Conservation (phyloP, 2,329 filamentous ascomycete genomes). For the Penicillium freii region DNA sequence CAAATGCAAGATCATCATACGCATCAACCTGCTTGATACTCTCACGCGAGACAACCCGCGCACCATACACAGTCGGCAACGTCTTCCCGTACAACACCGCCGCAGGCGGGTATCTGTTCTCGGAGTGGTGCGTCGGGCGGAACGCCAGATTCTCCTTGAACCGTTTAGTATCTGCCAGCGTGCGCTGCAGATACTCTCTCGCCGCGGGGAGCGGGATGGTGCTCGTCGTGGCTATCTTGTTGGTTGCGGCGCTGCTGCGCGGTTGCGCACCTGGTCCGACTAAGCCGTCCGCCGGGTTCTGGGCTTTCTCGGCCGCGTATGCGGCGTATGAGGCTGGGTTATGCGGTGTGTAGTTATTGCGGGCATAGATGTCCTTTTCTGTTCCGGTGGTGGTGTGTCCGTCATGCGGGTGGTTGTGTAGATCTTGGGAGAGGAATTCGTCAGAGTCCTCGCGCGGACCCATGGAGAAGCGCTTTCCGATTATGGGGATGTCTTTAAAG, state of each 20-base stretch:
- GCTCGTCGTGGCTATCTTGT: slow-evolving; percentile 33
- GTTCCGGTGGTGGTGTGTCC: slow-evolving; percentile 3
- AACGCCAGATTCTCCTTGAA: slow-evolving; percentile 77
- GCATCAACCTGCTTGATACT: slow-evolving; percentile 72
- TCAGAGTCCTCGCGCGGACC: slow-evolving; percentile 6
- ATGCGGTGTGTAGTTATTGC: slow-evolving; percentile 1
- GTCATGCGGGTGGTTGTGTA: slow-evolving; percentile 8
- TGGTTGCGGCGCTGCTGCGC: slow-evolving; percentile 26
- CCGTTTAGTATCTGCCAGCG: slow-evolving; percentile 64
- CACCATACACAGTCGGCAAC: slow-evolving; percentile 80
- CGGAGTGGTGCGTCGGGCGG: slow-evolving; percentile 54
- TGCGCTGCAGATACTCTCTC: slow-evolving; percentile 69
- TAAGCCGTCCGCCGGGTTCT: slow-evolving; percentile 30
- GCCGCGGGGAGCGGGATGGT: slow-evolving; percentile 56
- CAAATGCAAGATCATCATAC: slow-evolving; percentile 85
- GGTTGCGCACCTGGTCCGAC: slow-evolving; percentile 28
- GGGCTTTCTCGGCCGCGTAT: slow-evolving; percentile 12
- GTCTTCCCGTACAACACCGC: slow-evolving; percentile 83
- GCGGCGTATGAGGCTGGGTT: slow-evolving; percentile 13
- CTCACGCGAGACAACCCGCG: slow-evolving; percentile 69
- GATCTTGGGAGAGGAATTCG: slow-evolving; percentile 25
- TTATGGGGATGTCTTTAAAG: slow-evolving; percentile 40
- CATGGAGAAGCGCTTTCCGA: slow-evolving; percentile 40
- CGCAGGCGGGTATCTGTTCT: slow-evolving; percentile 78
- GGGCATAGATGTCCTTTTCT: slow-evolving; percentile 9